These are phyloP conservation scores for Agrocybe chaxingu DNA, from an alignment of 768 basidiomycete genomes.

Conservation along the genomic window DNA sequence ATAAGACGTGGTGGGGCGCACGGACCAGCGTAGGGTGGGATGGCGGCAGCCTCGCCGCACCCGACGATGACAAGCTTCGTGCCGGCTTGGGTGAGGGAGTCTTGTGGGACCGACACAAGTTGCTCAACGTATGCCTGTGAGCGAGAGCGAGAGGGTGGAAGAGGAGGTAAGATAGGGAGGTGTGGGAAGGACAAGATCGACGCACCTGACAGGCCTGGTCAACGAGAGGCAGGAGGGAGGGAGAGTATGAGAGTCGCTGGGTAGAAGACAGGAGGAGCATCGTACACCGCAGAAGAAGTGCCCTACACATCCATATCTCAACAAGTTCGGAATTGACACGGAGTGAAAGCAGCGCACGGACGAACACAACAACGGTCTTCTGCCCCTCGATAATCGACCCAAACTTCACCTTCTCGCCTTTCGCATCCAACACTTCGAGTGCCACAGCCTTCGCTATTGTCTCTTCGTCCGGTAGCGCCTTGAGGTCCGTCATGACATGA, in stretches of 20 bases:
- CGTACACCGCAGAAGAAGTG: conserved; percentile 68
- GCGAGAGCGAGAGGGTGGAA: neutral
- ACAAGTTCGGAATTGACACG: neutral
- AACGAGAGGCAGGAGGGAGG: conserved; percentile 7
- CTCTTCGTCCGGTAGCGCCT: conserved; percentile 29
- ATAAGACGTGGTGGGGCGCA: neutral
- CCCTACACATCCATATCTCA: conserved; percentile 30
- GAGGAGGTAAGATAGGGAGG: neutral
- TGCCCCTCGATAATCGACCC: conserved; percentile 45
- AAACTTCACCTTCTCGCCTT: conserved; percentile 48
- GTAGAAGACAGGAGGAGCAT: neutral
- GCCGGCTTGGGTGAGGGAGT: conserved; percentile 35
- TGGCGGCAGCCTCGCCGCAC: conserved; percentile 55
- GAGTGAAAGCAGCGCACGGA: conserved; percentile 37
- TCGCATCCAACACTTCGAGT: conserved; percentile 39
- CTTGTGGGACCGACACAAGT: conserved; percentile 38
- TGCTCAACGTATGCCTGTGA: conserved; percentile 45
- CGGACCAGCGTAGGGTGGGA: conserved; percentile 46
- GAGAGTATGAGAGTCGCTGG: neutral
- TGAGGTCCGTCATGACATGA: conserved; percentile 5
- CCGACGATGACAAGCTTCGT: conserved; percentile 50
- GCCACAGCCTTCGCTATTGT: conserved; percentile 33
- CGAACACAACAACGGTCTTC: conserved; percentile 61
- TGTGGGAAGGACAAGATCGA: neutral
- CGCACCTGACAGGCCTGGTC: conserved; percentile 38